Evolutionary conservation across 2,329 filamentous ascomycete genomes (phyloP).

Genomic region (Fusarium hostae): DNA sequence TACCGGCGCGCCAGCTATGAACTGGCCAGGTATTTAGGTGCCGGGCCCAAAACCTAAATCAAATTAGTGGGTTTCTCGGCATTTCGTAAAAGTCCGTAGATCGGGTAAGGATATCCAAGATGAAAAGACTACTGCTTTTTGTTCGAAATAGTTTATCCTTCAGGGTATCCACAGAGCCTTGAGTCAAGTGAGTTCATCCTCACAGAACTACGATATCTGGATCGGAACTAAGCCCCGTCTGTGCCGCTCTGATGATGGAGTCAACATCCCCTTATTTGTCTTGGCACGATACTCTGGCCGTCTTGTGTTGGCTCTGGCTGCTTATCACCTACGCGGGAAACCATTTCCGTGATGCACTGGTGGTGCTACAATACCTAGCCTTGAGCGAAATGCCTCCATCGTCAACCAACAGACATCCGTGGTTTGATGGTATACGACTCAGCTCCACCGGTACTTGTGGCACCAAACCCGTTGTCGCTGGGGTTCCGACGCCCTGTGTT

Average conservation of each 20-base stretch:
- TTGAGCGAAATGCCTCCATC: not conserved
- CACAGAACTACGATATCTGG: not conserved
- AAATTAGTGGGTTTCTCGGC: slow-evolving; percentile 29
- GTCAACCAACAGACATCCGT: slow-evolving; percentile 3
- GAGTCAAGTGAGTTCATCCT: slow-evolving; percentile 9
- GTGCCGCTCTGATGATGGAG: slow-evolving; percentile 17
- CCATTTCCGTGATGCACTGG: slow-evolving; percentile 18
- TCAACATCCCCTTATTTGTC: slow-evolving; percentile 15
- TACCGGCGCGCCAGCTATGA: slow-evolving; percentile 2
- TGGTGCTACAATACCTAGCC: not conserved
- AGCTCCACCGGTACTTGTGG: slow-evolving; percentile 29
- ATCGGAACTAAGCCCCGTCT: slow-evolving; percentile 14
- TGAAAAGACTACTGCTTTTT: not conserved
- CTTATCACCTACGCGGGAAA: slow-evolving; percentile 29
- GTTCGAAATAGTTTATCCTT: not conserved
- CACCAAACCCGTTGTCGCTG: slow-evolving; percentile 32
- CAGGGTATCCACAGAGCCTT: not conserved
- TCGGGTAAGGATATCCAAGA: slow-evolving; percentile 32
- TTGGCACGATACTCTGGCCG: slow-evolving; percentile 25
- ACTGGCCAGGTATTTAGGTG: slow-evolving; percentile 16
- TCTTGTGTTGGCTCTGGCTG: slow-evolving; percentile 17
- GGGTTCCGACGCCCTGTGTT: slow-evolving; percentile 24
- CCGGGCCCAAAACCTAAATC: slow-evolving; percentile 17
- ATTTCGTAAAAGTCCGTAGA: slow-evolving; percentile 22
- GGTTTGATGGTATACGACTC: slow-evolving; percentile 28